These are phyloP conservation scores for Apostasia shenzhenica DNA, from an alignment of 106 monocot genomes.

Conservation along the genomic window DNA sequence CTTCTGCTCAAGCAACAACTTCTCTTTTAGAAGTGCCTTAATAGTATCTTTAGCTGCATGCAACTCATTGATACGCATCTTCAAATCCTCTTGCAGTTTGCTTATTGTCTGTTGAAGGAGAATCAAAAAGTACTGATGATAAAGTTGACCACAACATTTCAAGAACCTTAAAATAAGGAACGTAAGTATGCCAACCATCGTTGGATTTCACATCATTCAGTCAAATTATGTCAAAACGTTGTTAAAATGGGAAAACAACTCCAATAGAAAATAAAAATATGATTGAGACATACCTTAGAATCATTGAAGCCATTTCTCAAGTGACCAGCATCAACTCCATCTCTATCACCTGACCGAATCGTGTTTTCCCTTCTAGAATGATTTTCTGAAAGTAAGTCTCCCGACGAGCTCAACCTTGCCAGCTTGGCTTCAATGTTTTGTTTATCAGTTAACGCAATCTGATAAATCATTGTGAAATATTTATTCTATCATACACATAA, in stretches of 20 bases:
- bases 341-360: slow-evolving; percentile 12
- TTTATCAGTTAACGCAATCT: slow-evolving; percentile 63
- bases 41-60: slow-evolving; percentile 50
- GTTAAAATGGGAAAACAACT: neutral
- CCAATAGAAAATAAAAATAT: neutral
- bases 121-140: neutral
- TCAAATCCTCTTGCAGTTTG: slow-evolving; percentile 59
- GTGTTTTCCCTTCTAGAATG: slow-evolving; percentile 11
- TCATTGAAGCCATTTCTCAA: slow-evolving; percentile 13
- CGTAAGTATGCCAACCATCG: neutral
- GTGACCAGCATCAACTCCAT: slow-evolving; percentile 13
- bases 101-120: slow-evolving; percentile 29
- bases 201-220: too few species aligned
- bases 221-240: neutral
- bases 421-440: slow-evolving; percentile 38
- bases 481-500: too few species aligned
- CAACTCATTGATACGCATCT: slow-evolving; percentile 43
- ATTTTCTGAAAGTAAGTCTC: slow-evolving; percentile 15
- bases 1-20: slow-evolving; percentile 68
- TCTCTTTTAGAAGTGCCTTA: slow-evolving; percentile 60
- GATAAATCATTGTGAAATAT: slow-evolving; percentile 4
- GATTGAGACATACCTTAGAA: slow-evolving; percentile 20
- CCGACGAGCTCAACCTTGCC: slow-evolving; percentile 23
- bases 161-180: too few species aligned
- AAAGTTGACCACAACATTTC: neutral